Evolutionary conservation across 2,329 filamentous ascomycete species (phyloP).

Genomic region (Fonsecaea pugnacius): DNA sequence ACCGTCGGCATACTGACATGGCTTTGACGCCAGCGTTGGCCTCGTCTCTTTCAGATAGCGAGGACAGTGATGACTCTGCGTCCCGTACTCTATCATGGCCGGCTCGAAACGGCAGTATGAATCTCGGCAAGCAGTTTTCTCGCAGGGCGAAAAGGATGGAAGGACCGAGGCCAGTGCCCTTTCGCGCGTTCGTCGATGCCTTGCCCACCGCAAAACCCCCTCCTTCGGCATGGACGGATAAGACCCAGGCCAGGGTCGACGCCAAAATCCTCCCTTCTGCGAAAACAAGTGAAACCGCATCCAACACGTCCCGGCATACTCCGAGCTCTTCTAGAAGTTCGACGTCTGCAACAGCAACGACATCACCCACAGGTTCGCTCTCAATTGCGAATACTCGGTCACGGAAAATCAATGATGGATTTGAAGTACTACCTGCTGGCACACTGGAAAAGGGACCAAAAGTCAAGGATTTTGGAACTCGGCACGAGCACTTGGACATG

Average conservation of each 20-base stretch:
- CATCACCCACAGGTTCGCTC: constrained; percentile 19
- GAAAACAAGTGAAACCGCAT: constrained; percentile 25
- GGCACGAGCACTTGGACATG: constrained; percentile 20
- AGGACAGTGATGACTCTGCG: constrained; percentile 22
- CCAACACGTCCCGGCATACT: constrained; percentile 28
- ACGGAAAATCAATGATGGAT: constrained; percentile 33
- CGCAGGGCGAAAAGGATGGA: constrained; percentile 29
- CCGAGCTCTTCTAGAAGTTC: constrained; percentile 31
- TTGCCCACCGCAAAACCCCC: constrained; percentile 27
- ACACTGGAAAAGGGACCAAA: constrained; percentile 27
- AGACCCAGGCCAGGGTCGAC: constrained; percentile 34
- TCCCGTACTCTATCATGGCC: constrained; percentile 34
- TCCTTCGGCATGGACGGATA: constrained; percentile 36
- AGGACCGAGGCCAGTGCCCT: constrained; percentile 31
- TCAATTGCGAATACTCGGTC: constrained; percentile 32
- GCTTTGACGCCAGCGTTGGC: constrained; percentile 23
- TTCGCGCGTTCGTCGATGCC: constrained; percentile 35
- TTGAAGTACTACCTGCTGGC: constrained; percentile 36
- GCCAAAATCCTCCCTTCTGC: constrained; percentile 27
- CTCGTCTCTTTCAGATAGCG: constrained; percentile 29
- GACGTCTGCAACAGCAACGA: constrained; percentile 19
- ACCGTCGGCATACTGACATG: constrained; percentile 23
- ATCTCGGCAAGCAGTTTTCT: constrained; percentile 28
- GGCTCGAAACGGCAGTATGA: constrained; percentile 23
- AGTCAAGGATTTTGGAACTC: constrained; percentile 31